Evolutionary conservation across 305 asterid species (phyloP).

Genomic region (Plantago lanceolata): DNA sequence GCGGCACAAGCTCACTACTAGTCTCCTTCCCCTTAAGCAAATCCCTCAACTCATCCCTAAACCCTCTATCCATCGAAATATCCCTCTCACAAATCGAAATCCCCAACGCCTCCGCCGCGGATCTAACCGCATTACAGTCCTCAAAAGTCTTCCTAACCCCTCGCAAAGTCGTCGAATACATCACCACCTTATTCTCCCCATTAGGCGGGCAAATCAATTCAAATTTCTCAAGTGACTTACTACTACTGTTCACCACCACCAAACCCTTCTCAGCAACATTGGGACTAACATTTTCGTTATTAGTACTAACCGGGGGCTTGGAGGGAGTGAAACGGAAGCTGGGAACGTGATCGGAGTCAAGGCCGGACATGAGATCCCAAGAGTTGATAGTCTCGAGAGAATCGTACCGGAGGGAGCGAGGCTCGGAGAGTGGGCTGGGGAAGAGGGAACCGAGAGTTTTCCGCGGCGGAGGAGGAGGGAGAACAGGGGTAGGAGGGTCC

Average conservation of each 20-base stretch:
- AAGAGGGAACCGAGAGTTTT: slow-evolving; percentile 60
- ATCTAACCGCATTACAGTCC: slow-evolving; percentile 70
- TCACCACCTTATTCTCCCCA: slow-evolving; percentile 62
- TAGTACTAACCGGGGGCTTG: slow-evolving; percentile 5
- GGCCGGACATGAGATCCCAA: slow-evolving; percentile 88
- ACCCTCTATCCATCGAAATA: slow-evolving; percentile 77
- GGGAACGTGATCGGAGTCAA: slow-evolving; percentile 45
- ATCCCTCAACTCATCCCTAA: slow-evolving; percentile 58
- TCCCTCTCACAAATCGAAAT: slow-evolving; percentile 62
- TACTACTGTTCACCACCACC: not conserved
- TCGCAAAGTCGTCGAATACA: slow-evolving; percentile 70
- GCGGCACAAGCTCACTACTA: slow-evolving; percentile 43
- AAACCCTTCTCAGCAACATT: slow-evolving; percentile 15
- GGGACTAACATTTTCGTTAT: slow-evolving; percentile 32
- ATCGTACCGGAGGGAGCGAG: slow-evolving; percentile 33
- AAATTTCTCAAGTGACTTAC: slow-evolving; percentile 29
- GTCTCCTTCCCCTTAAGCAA: slow-evolving; percentile 52
- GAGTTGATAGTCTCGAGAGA: slow-evolving; percentile 62
- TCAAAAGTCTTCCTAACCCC: slow-evolving; percentile 90
- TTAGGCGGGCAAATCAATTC: slow-evolving; percentile 65
- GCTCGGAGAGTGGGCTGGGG: slow-evolving; percentile 48
- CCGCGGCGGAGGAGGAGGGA: slow-evolving; percentile 38
- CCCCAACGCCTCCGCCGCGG: slow-evolving; percentile 52
- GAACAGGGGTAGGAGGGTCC: slow-evolving; percentile 48
- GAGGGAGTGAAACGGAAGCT: slow-evolving; percentile 45